Evolutionary conservation across 2,329 filamentous ascomycete genomes (phyloP), one percentile per base, ranked within the genome.

Genomic region (Emmonsiellopsis sp.): DNA sequence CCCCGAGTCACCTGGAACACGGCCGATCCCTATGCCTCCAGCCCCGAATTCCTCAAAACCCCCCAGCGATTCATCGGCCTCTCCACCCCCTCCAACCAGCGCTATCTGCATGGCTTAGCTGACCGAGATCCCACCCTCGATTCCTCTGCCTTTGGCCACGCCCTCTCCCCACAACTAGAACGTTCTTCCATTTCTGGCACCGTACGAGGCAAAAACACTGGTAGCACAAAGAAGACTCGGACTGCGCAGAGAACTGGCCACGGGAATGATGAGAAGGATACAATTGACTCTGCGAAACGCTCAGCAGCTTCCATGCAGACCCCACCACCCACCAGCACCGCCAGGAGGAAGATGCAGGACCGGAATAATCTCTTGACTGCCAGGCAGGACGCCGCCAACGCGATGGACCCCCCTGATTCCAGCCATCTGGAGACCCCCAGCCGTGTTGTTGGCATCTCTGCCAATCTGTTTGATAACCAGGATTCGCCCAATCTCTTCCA

Each of bases 251-350:
- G 42, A 21, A 36, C 32, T 7, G 48, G 54, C 42, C 40, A 59
- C 52, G 53, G 56, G 42, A 65, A 71, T 43, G 64, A 70, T 8
- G 63, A 66, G 17, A 63, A 65, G 21, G 65, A 62, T 13, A 64
- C 66, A 13, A 62, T 67, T 45, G 65, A 65, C 44, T 69, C 69
- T 10, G 63, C 66, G 54, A 72, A 68, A 50, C 56, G 54, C 51
- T 74, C 71, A 7, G 71, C 71, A 32, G 71, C 71, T 36, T 72
- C 71, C 11, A 82, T 83, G 72, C 80, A 83, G 65, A 84, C 81
- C 10, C 81, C 81, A 36, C 81, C 81, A 48, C 80, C 81, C 2
- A 83, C 80, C 31, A 74, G 80, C 65, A 79, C 78, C 14, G 78
- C 75, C 5, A 73, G 75, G 61, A 74, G 77, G 57, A 73, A 71